Conservation (phyloP, 176 grass and related monocot genomes). For the Sorghum bicolor region Sorghum_bicolor_NCBIv3 NC_012876.2:61395001-61395500, state of each 20-base stretch:
- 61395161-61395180: background rate
- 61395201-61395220: background rate
- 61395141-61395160: background rate
- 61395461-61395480: background rate
- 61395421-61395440: background rate
- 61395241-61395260: background rate
- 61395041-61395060: conserved; percentile 56
- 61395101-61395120: background rate
- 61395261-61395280: background rate
- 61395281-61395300: background rate
- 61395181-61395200: background rate
- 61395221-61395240: background rate
- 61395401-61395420: background rate
- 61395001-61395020: conserved; percentile 74
- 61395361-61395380: background rate
- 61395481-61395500: background rate
- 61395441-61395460: background rate
- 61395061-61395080: conserved; percentile 50
- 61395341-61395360: background rate
- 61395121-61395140: background rate
- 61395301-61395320: background rate
- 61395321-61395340: background rate
- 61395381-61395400: background rate
- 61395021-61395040: conserved; percentile 74
- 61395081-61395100: background rate